Percentiles rank a stretch among this genome's conserved stretches.
phyloP scores from a whole-genome alignment of 2,329 filamentous ascomycete species.

The Aspergillus felis region DNA sequence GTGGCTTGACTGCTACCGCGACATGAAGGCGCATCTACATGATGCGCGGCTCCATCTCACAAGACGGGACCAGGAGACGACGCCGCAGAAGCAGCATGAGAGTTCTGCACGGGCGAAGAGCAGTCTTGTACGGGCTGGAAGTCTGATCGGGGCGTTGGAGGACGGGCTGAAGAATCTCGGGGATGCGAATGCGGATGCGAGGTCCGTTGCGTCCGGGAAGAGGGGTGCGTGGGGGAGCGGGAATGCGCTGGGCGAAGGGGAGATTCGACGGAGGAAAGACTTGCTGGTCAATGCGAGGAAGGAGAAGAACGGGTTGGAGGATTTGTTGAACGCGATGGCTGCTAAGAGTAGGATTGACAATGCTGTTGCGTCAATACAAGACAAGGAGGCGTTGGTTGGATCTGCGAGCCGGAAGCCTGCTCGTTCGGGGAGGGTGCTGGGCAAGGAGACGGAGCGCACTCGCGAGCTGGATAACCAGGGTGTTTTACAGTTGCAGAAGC shows the following conservation, averaged over 20 bases:
- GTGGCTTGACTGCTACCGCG: slow-evolving; percentile 60
- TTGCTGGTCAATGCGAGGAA: slow-evolving; percentile 55
- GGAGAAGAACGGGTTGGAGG: slow-evolving; percentile 60
- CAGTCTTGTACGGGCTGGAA: slow-evolving; percentile 53
- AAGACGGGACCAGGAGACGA: slow-evolving; percentile 55
- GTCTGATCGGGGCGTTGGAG: slow-evolving; percentile 54
- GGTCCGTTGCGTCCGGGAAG: slow-evolving; percentile 16
- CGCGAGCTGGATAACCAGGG: slow-evolving; percentile 62
- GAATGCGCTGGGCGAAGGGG: slow-evolving; percentile 54
- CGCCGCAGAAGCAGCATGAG: slow-evolving; percentile 59
- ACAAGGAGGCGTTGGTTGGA: slow-evolving; percentile 43
- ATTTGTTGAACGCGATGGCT: slow-evolving; percentile 56
- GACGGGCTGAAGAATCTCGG: slow-evolving; percentile 48
- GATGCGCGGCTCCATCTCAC: slow-evolving; percentile 58
- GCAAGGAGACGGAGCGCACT: slow-evolving; percentile 58
- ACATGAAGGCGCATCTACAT: slow-evolving; percentile 59
- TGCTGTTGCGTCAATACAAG: slow-evolving; percentile 44
- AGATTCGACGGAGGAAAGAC: slow-evolving; percentile 56
- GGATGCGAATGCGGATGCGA: slow-evolving; percentile 23
- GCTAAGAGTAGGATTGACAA: slow-evolving; percentile 46
- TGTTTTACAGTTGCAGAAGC: slow-evolving; percentile 59
- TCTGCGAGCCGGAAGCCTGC: slow-evolving; percentile 25
- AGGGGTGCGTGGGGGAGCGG: slow-evolving; percentile 30
- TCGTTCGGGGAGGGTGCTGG: slow-evolving; percentile 48
- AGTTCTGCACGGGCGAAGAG: slow-evolving; percentile 60